Evolutionary conservation across 331 rosid species (phyloP).

Genomic region (Cydonia oblonga): DNA sequence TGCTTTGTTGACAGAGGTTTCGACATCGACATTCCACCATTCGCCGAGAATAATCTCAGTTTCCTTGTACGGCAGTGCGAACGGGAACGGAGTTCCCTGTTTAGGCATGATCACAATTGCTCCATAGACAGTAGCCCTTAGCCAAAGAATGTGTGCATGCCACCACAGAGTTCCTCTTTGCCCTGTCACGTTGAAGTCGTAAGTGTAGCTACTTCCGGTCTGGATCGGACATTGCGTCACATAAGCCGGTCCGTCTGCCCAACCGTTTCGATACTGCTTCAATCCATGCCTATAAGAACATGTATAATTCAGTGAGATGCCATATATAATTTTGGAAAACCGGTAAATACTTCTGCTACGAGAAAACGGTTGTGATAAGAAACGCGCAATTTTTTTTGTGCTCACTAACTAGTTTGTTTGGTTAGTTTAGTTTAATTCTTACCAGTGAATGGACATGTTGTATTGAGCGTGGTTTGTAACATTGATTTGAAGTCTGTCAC

Average conservation of each 20-base stretch:
- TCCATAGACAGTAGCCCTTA: slow-evolving; percentile 72
- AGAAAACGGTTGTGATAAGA: background rate
- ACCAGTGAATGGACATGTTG: slow-evolving; percentile 81
- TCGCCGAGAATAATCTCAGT: slow-evolving; percentile 50
- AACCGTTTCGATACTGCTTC: slow-evolving; percentile 62
- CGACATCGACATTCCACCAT: slow-evolving; percentile 77
- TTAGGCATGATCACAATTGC: slow-evolving; percentile 69
- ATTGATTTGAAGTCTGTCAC: slow-evolving; percentile 51
- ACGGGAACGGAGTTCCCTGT: slow-evolving; percentile 51
- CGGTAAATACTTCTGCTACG: background rate
- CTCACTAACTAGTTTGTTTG: too few species aligned
- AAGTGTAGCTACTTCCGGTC: slow-evolving; percentile 46
- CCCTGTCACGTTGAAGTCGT: slow-evolving; percentile 52
- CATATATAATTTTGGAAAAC: too few species aligned
- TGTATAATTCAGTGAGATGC: too few species aligned
- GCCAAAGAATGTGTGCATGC: slow-evolving; percentile 77
- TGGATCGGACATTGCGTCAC: slow-evolving; percentile 64
- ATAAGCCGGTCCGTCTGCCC: slow-evolving; percentile 86
- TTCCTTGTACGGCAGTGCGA: slow-evolving; percentile 57
- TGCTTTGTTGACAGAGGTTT: slow-evolving; percentile 52
- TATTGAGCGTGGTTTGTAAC: slow-evolving; percentile 67
- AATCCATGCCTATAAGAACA: slow-evolving; percentile 93
- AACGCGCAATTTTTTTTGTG: too few species aligned
- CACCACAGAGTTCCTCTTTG: slow-evolving; percentile 76
- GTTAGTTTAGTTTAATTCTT: background rate